Evolutionary conservation across 805 yeast genomes (phyloP).

Genomic region (Cyberlindnera meyerae): DNA sequence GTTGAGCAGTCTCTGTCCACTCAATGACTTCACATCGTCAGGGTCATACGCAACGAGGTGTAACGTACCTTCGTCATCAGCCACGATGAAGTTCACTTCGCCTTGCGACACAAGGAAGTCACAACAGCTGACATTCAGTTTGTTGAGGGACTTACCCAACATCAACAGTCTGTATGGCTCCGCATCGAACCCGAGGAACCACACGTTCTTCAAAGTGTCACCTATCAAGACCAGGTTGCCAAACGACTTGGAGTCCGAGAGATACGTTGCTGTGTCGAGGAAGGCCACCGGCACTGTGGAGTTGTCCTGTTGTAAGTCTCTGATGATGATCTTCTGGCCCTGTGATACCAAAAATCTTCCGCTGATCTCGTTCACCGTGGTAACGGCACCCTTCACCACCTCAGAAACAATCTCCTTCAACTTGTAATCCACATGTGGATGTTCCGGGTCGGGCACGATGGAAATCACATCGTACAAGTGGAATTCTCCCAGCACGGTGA

Average conservation of each 20-base stretch:
- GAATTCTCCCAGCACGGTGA: slow-evolving; percentile 74
- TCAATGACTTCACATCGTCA: slow-evolving; percentile 75
- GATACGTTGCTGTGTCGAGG: slow-evolving; percentile 75
- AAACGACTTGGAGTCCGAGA: slow-evolving; percentile 74
- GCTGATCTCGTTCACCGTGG: slow-evolving; percentile 70
- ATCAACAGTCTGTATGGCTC: slow-evolving; percentile 86
- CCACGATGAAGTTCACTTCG: slow-evolving; percentile 58
- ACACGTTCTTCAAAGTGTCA: slow-evolving; percentile 71
- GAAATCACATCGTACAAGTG: slow-evolving; percentile 70
- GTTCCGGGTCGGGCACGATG: slow-evolving; percentile 84
- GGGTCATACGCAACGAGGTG: slow-evolving; percentile 87
- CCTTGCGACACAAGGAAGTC: slow-evolving; percentile 74
- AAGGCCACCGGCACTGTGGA: slow-evolving; percentile 92
- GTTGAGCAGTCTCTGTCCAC: slow-evolving; percentile 72
- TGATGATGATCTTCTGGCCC: slow-evolving; percentile 72
- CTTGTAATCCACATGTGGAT: slow-evolving; percentile 77
- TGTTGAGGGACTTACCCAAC: slow-evolving; percentile 67
- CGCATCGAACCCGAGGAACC: slow-evolving; percentile 86
- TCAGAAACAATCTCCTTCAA: slow-evolving; percentile 71
- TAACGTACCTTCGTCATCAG: slow-evolving; percentile 62
- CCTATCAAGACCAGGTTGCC: slow-evolving; percentile 80
- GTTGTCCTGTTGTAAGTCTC: slow-evolving; percentile 83
- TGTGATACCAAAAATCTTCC: slow-evolving; percentile 82
- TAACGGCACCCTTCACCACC: slow-evolving; percentile 77
- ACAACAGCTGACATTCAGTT: slow-evolving; percentile 60